Percentiles rank a stretch among this genome's conserved stretches.
Conservation (phyloP, 768 basidiomycete species). For the Exsudoporus frostii region DNA sequence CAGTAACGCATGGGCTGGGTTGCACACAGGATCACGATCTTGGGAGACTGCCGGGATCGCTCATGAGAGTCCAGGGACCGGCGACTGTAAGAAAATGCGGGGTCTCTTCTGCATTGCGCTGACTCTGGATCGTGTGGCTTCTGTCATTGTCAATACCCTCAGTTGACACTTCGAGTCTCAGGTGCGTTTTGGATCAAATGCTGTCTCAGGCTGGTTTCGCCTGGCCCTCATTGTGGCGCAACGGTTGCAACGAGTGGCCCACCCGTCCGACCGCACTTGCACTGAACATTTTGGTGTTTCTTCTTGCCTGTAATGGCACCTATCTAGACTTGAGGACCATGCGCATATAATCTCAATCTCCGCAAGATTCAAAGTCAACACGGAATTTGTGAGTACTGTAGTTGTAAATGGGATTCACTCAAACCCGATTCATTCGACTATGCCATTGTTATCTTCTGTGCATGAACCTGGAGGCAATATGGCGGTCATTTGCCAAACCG, state of each 20-base stretch:
- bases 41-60: neutral
- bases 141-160: neutral
- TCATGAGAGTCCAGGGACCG: slow-evolving; percentile 10
- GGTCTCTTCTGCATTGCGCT: neutral
- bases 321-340: slow-evolving; percentile 14
- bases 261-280: neutral
- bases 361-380: slow-evolving; percentile 3
- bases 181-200: neutral
- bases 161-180: neutral
- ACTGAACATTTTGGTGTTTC: neutral
- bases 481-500: slow-evolving; percentile 46
- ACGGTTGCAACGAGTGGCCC: slow-evolving; percentile 11
- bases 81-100: slow-evolving; percentile 10
- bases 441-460: slow-evolving; percentile 5
- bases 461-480: slow-evolving; percentile 41
- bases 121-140: neutral
- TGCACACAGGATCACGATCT: too few relatives aligned
- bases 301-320: slow-evolving; percentile 8
- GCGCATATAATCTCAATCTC: slow-evolving; percentile 24
- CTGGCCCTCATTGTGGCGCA: neutral
- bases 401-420: neutral
- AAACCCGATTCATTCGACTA: neutral
- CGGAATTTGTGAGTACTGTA: neutral
- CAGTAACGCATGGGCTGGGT: neutral
- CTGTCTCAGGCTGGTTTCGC: neutral